A percentile compares a stretch with the other conserved stretches of the same genome.
These are phyloP conservation scores for Asclepias syriaca DNA, from an alignment of 257 asterid genomes.

Conservation along the genomic window DNA sequence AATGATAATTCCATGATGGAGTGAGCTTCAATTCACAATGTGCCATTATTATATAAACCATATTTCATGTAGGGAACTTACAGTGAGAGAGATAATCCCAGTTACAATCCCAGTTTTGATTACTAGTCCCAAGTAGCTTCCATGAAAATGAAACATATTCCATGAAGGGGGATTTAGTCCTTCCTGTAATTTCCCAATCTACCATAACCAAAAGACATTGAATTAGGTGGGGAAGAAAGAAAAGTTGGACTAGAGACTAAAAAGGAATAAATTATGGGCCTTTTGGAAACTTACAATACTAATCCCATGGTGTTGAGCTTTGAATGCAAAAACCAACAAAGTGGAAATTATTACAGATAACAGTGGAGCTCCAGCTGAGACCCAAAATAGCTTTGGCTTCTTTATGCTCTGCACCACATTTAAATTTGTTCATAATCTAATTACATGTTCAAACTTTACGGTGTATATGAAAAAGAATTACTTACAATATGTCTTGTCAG, in stretches of 20 bases:
- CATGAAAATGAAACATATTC: constrained; percentile 76
- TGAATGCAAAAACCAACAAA: constrained; percentile 51
- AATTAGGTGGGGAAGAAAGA: too few species aligned
- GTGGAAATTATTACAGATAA: constrained; percentile 68
- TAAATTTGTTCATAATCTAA: background rate
- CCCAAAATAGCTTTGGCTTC: constrained; percentile 85
- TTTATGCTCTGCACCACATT: constrained; percentile 50
- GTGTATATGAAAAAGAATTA: background rate
- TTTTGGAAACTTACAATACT: constrained; percentile 46
- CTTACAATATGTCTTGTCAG: constrained; percentile 70
- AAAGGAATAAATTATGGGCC: background rate
- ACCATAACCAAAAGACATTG: background rate
- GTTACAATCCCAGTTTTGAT: constrained; percentile 76
- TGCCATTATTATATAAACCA: background rate
- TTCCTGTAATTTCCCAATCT: constrained; percentile 78
- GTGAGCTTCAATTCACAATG: too few species aligned
- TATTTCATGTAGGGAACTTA: constrained; percentile 20
- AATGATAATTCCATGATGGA: background rate
- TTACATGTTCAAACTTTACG: too few species aligned
- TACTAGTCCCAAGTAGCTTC: constrained; percentile 53
- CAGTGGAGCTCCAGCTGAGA: constrained; percentile 93
- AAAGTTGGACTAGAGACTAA: too few species aligned
- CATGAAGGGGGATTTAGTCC: constrained; percentile 87
- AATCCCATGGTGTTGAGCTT: constrained; percentile 79
- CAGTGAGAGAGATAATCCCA: constrained; percentile 87